These are phyloP conservation scores for Chaetothyriales sp. DNA, from an alignment of 2,329 filamentous ascomycete species.

Conservation along the genomic window DNA sequence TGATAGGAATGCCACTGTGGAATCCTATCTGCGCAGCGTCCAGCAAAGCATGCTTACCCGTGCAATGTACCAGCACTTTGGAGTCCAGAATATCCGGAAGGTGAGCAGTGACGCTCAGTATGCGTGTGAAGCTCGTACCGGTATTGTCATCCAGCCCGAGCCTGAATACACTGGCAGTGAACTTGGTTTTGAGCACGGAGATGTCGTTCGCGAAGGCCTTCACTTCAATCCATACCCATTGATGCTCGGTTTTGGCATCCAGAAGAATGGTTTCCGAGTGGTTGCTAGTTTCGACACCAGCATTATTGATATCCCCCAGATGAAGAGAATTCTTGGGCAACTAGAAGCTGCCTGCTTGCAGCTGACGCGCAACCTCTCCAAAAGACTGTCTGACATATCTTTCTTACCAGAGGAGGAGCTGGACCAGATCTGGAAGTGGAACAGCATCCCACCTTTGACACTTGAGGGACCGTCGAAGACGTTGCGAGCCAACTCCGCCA, in stretches of 20 bases:
- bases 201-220: constrained; percentile 45
- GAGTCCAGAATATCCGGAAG: constrained; percentile 37
- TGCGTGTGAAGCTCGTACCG: constrained; percentile 35
- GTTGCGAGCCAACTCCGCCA: neutral
- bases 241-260: constrained; percentile 34
- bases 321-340: constrained; percentile 39
- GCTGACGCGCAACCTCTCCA: constrained; percentile 25
- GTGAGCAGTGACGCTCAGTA: constrained; percentile 34
- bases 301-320: constrained; percentile 37
- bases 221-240: constrained; percentile 36
- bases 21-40: constrained; percentile 40
- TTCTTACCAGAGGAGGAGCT: constrained; percentile 25
- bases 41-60: constrained; percentile 42
- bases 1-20: constrained; percentile 23
- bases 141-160: constrained; percentile 27
- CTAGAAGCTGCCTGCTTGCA: constrained; percentile 37
- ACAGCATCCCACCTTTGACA: constrained; percentile 23
- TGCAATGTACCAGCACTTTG: constrained; percentile 51
- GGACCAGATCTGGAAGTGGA: constrained; percentile 31
- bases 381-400: constrained; percentile 21
- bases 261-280: constrained; percentile 38
- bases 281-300: constrained; percentile 52
- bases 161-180: constrained; percentile 24
- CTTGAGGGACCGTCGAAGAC: constrained; percentile 18
- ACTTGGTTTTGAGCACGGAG: constrained; percentile 24